phyloP scores from a whole-genome alignment of 768 basidiomycete genomes.

The Neoboletus magnificus region DNA sequence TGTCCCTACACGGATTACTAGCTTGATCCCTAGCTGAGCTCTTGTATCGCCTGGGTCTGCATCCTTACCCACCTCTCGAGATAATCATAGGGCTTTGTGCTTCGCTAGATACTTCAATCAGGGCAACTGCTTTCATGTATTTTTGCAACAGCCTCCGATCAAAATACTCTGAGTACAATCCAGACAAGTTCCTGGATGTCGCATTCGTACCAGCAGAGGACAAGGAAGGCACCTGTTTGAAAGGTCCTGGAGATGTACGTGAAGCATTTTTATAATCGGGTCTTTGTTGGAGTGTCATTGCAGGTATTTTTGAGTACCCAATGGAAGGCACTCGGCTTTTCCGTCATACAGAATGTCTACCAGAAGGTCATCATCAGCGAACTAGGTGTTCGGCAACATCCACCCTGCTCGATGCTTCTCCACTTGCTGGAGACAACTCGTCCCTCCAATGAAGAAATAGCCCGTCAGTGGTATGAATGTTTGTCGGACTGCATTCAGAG shows the following conservation, averaged over 20 bases:
- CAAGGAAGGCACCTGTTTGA: neutral
- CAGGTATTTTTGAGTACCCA: slow-evolving; percentile 4
- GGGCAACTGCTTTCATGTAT: slow-evolving; percentile 65
- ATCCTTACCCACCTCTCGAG: slow-evolving; percentile 59
- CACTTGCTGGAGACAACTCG: neutral
- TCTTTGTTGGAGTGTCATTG: neutral
- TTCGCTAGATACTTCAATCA: slow-evolving; percentile 42
- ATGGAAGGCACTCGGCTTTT: slow-evolving; percentile 8
- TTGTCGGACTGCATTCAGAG: too few species aligned
- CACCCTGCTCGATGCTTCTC: neutral
- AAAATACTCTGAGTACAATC: slow-evolving; percentile 43
- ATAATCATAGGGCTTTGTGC: slow-evolving; percentile 67
- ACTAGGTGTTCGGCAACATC: neutral
- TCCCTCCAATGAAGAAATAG: neutral
- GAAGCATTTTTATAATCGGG: neutral
- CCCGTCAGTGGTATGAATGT: neutral
- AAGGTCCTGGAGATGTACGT: neutral
- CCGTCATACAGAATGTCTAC: neutral
- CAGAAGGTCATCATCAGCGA: neutral
- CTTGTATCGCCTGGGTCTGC: slow-evolving; percentile 63
- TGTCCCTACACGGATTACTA: too few species aligned
- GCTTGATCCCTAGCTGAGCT: too few species aligned
- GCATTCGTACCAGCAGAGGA: slow-evolving; percentile 2
- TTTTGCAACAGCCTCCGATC: slow-evolving; percentile 46
- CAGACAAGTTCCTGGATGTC: slow-evolving; percentile 32